Base-by-base conservation (phyloP, 163 green algal genomes). In the Scenedesmus sp. region DNA sequence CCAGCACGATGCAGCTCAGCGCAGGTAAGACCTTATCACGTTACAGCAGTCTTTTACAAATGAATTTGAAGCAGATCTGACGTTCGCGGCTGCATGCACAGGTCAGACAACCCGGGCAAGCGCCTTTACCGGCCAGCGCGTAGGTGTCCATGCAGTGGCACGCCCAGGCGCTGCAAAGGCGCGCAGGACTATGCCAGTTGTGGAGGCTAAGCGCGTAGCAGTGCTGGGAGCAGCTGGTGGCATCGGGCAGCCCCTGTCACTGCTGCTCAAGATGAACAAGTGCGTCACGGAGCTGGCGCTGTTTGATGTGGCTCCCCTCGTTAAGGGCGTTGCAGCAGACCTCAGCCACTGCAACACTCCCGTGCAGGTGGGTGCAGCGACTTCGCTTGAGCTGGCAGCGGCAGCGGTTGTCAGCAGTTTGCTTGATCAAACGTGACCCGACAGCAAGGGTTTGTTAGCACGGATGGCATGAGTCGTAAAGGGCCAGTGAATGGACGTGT, bases 241-340 rank as follows among this genome's bases (percentile, higher is more conserved):
- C 88, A 99, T 99, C 92, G 98, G 98, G 12, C 98, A 99, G 95
- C 98, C 98, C 1, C 94, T 99, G 77, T 97, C 96, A 0, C 94
- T 99, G 87, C 95, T 99, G 77, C 93, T 99, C n/a, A 99, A 99
- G 94, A 97, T 99, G 96, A 98, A 99, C 94, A 96, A 96, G 73
- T 93, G 97, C 62, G 95, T 99, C 8, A 96, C 95, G 52, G 95
- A 99, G 85, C 96, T 99, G 34, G 91, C 95, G 1, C 96, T 99
- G 16, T 99, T 99, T 93, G 98, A 99, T 97, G 98, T 99, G 77
- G 97, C 95, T 13, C 96, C 96, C 12, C 96, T 98, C 62, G 96
- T 95, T 8, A 93, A 94, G 18, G 97, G 97, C 77, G 97, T 99
- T 2, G 96, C 96, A 5, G 97, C 96, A 3, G 98, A 99, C 84